Evolutionary conservation across 805 yeast species (phyloP), one percentile per base, ranked within the genome.

Genomic region (Candida orba): DNA sequence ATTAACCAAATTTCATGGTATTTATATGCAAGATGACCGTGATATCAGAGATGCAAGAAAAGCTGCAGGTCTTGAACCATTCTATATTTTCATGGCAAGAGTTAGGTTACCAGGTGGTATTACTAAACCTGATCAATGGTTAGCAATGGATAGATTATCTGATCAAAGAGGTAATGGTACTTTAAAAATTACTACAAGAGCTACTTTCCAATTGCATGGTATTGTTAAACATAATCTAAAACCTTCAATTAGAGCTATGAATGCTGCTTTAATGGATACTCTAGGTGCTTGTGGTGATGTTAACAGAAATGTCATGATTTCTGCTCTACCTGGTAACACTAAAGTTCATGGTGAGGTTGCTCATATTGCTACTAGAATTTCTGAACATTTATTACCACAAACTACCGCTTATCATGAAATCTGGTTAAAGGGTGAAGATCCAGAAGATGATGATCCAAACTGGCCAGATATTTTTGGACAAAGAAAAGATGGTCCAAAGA

Each of bases 201-300:
- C 96, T 24, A 91, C 98, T 9, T 89, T 84, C 79, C 98, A 91
- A 71, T 72, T 91, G 47, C 98, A 91, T 60, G 98, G 98, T 65
- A 78, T 91, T 47, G 85, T 91, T 46, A 91, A 91, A 68, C 88
- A 82, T 64, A 76, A 91, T 59, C 72, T 91, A 65, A 89, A 87
- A 65, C 86, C 93, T 9, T 81, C 95, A 2, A 88, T 91, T 52
- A 82, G 95, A 69, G 96, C 91, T 33, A 89, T 91, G 81, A 91
- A 91, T 63, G 71, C 95, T 15, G 84, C 81, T 7, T 74, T 91
- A 56, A 75, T 91, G 83, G 98, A 93, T 62, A 90, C 97, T 8
- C 75, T 91, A 47, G 98, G 95, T 47, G 98, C 98, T 1, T 91
- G 97, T 73, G 98, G 98, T 72, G 98, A 91, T 70, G 98, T 91